These are phyloP conservation scores for Aspergillus texensis DNA, from an alignment of 2,329 filamentous ascomycete genomes.

Conservation along the genomic window DNA sequence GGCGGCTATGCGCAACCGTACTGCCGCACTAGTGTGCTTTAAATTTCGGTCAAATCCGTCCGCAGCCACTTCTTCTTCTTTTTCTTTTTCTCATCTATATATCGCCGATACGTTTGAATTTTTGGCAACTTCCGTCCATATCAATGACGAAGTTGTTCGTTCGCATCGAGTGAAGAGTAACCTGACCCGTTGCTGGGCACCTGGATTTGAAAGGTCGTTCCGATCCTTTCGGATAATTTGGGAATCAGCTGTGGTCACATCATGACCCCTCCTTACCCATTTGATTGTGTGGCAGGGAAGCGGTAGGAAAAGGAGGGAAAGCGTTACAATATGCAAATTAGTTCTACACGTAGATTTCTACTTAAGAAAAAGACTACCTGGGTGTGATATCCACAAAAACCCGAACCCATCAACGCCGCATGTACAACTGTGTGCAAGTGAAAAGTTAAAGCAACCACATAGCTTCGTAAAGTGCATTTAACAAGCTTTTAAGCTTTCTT, in stretches of 20 bases:
- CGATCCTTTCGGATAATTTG: slow-evolving; percentile 63
- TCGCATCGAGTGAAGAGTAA: slow-evolving; percentile 70
- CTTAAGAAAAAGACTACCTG: background rate
- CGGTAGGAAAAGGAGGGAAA: background rate
- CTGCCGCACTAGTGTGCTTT: slow-evolving; percentile 25
- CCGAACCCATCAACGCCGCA: slow-evolving; percentile 21
- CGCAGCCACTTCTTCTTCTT: slow-evolving; percentile 39
- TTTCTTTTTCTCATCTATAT: slow-evolving; percentile 37
- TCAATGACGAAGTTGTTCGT: slow-evolving; percentile 60
- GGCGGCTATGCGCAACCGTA: slow-evolving; percentile 40
- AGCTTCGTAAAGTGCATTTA: slow-evolving; percentile 53
- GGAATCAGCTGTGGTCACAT: slow-evolving; percentile 75
- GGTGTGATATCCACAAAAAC: slow-evolving; percentile 6
- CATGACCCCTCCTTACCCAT: slow-evolving; percentile 5
- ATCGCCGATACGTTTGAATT: slow-evolving; percentile 56
- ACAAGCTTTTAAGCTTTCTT: slow-evolving; percentile 46
- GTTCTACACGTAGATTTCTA: slow-evolving; percentile 9
- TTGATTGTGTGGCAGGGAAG: background rate
- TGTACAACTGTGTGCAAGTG: slow-evolving; percentile 8
- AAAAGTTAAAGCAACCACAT: slow-evolving; percentile 27
- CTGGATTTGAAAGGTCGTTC: slow-evolving; percentile 67
- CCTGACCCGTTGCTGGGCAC: slow-evolving; percentile 71
- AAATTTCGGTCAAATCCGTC: slow-evolving; percentile 31
- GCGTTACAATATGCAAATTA: background rate
- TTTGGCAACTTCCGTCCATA: slow-evolving; percentile 57